Base-by-base conservation (phyloP, 2,329 filamentous ascomycete genomes). In the Torrubiella hemipterigena region DNA sequence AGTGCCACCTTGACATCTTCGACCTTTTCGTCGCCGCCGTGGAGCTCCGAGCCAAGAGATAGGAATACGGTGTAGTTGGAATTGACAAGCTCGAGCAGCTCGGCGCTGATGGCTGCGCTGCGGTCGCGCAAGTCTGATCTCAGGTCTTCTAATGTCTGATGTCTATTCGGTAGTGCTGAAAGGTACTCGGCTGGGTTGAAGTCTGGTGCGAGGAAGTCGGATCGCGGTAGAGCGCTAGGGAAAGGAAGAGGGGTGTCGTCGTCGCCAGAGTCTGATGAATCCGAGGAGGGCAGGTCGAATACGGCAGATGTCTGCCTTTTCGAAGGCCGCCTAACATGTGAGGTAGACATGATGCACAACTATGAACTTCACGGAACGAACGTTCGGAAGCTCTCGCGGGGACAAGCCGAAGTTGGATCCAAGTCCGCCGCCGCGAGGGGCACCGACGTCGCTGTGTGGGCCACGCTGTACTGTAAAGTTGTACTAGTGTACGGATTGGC, bases 101-200 rank as follows among this genome's bases (percentile, higher is more conserved):
- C 91, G 39, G 80, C 74, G 47, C 78, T 82, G 38, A 98, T 77
- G 14, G 79, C 69, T 43, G 82, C 73, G 43, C 78, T 83, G 31
- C 93, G 71, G 36, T 86, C 74, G 27, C 87, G 78, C 12, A 98
- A 67, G 48, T 98, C 93, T 5, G 78, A 62, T 21, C 89, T 83
- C 19, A 98, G 66, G 53, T 98, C 91, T 51, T 94, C 87, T 29
- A 98, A 81, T 1, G 89, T 95, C 55, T 98, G 91, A 54, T 98
- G 91, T 2, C 91, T 81, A 50, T 91, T 77, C 14, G 77, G 74
- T 2, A 94, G 69, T 2, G 81, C 79, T 7, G 56, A 86, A 28
- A 98, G 78, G 53, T 95, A 98, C 3, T 63, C 62, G 3, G 82
- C 73, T 1, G 93, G 79, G 39, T 84, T 75, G 55, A 98, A 98